Conservation (phyloP, 2,329 filamentous ascomycete species). For the Fusarium goolgardi region DNA sequence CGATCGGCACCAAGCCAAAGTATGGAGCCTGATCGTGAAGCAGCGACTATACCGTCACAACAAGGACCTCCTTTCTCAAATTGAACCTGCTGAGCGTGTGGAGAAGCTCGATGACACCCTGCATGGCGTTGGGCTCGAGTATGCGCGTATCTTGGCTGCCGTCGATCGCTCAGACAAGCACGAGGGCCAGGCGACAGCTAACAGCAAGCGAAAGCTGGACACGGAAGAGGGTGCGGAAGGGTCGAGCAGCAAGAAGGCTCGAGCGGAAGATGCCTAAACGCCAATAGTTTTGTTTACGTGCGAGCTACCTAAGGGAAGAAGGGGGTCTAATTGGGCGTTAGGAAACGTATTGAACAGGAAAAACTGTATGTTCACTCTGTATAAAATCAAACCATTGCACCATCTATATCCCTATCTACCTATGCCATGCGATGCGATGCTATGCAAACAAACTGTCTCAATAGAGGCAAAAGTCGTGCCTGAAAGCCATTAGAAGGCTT, state of each 20-base stretch:
- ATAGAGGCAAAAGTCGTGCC: slow-evolving; percentile 38
- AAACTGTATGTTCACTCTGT: slow-evolving; percentile 36
- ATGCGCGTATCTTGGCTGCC: slow-evolving; percentile 70
- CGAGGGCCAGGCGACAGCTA: slow-evolving; percentile 35
- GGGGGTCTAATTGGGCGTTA: slow-evolving; percentile 24
- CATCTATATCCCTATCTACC: slow-evolving; percentile 41
- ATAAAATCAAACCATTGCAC: slow-evolving; percentile 34
- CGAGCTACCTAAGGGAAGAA: slow-evolving; percentile 7
- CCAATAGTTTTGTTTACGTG: not conserved
- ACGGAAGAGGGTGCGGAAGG: slow-evolving; percentile 43
- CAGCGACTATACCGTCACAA: slow-evolving; percentile 81
- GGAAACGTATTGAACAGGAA: slow-evolving; percentile 18
- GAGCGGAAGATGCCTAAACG: slow-evolving; percentile 52
- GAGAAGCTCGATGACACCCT: slow-evolving; percentile 79
- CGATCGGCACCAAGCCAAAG: slow-evolving; percentile 71
- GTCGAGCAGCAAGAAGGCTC: slow-evolving; percentile 61
- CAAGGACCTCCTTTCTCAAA: slow-evolving; percentile 74
- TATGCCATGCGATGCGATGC: slow-evolving; percentile 29
- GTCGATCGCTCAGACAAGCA: slow-evolving; percentile 55
- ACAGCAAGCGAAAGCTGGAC: slow-evolving; percentile 61
- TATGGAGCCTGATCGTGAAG: slow-evolving; percentile 83
- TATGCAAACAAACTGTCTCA: slow-evolving; percentile 37
- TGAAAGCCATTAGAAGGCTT: slow-evolving; percentile 28
- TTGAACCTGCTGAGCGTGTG: slow-evolving; percentile 75
- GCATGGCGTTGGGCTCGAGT: slow-evolving; percentile 76